Evolutionary conservation across 345 rosid species (phyloP), one percentile per base, ranked within the genome.

Genomic region (Arabidopsis arenosa): DNA sequence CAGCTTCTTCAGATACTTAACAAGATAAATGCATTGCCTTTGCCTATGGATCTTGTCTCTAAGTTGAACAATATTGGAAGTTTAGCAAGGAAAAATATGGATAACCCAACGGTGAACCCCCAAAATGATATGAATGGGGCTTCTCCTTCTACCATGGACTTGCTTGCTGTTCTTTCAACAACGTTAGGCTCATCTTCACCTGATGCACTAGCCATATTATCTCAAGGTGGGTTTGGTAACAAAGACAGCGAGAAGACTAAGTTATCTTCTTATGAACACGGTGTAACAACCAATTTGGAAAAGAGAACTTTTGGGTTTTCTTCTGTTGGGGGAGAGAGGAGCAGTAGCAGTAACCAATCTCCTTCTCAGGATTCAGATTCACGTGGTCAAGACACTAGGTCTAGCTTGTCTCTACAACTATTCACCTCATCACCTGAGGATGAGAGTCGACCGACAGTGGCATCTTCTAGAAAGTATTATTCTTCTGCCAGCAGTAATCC

Each of bases 401-500:
- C 90, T 68, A 89, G 84, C 84, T 75, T 93, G 61, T 92, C 93
- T 0, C 80, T 93, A 62, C 97, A 91, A 66, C 79, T 93, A 43
- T 93, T 93, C 80, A 83, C 87, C 77, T 90, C 95, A 6, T 91
- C 92, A 2, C 91, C 90, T 0, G 96, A 89, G 78, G 78, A 77
- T 68, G 84, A 82, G 75, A 84, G 96, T 76, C 97, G 85, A 6
- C 96, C 90, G 7, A 89, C 82, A 9, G 79, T 86, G 71, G 81
- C 90, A 51, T 82, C 95, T 52, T 85, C 95, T 43, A 79, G 88
- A 81, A 91, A 86, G 79, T 91, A 93, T 77, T 93, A 86, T 80
- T 93, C 98, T 66, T 93, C 98, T 33, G 97, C 84, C 76, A 88
- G 98, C 83, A 90, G 97, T 79, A 88, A 91, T 75, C 97, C 92